Evolutionary conservation across 176 grass and related monocot genomes (phyloP).

Genomic region (Thinopyrum elongatum): DNA sequence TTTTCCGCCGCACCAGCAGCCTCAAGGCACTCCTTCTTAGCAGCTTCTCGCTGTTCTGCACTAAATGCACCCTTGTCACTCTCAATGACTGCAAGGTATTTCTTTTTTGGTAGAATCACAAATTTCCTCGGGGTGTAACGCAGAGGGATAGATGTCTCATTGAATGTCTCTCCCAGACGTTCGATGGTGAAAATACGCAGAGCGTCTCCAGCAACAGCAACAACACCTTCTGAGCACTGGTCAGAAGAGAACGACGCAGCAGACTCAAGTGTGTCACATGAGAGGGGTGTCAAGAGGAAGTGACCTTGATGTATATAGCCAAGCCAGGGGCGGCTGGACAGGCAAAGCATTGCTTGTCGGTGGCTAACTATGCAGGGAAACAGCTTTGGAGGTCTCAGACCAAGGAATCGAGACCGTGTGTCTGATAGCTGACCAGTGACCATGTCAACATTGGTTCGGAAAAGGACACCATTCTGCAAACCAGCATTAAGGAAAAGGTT

Average conservation of each 20-base stretch:
- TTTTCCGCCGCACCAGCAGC: constrained; percentile 66
- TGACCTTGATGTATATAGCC: constrained; percentile 98
- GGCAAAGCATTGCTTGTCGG: constrained; percentile 91
- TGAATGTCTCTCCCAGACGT: constrained; percentile 89
- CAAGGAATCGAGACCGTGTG: constrained; percentile 87
- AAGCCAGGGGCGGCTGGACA: constrained; percentile 94
- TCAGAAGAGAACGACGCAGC: constrained; percentile 94
- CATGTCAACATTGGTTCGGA: constrained; percentile 97
- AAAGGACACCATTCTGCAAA: constrained; percentile 96
- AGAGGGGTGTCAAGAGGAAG: constrained; percentile 92
- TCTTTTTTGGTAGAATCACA: constrained; percentile 86
- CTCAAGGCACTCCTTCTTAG: constrained; percentile 85
- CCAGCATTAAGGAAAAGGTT: constrained; percentile 98
- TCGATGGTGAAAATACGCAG: constrained; percentile 95
- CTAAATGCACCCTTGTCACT: constrained; percentile 90
- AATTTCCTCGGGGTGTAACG: constrained; percentile 95
- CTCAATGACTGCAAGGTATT: constrained; percentile 84
- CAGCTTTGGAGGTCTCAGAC: constrained; percentile 83
- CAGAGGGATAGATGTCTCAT: constrained; percentile 88
- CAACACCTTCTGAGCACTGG: constrained; percentile 97
- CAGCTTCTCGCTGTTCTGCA: constrained; percentile 85
- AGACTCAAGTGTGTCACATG: constrained; percentile 95
- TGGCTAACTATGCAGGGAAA: constrained; percentile 84
- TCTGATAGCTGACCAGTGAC: constrained; percentile 94
- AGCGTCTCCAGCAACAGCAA: constrained; percentile 88